Evolutionary conservation across 2,329 filamentous ascomycete genomes (phyloP).

Genomic region (Cucurbitaria berberidis): DNA sequence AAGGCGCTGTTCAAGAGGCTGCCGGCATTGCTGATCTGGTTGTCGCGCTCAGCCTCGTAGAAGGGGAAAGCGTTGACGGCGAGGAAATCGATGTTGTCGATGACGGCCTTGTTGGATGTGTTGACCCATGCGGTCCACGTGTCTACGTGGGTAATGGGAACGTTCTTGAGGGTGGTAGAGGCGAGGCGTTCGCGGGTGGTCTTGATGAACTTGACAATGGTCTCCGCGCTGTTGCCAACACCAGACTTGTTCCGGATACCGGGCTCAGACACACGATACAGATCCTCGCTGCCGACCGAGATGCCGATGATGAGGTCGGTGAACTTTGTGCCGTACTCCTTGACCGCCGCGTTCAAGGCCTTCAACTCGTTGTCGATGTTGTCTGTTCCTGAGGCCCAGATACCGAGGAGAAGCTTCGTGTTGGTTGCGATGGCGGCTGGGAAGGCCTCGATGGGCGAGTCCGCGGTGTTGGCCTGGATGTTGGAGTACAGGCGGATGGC

Average conservation of each 20-base stretch:
- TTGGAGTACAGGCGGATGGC: slow-evolving; percentile 75
- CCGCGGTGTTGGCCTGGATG: slow-evolving; percentile 69
- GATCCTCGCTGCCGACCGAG: slow-evolving; percentile 48
- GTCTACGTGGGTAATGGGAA: slow-evolving; percentile 53
- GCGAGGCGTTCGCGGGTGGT: slow-evolving; percentile 57
- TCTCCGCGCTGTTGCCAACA: slow-evolving; percentile 66
- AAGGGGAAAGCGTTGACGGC: slow-evolving; percentile 48
- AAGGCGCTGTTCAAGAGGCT: slow-evolving; percentile 40
- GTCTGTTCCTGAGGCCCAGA: slow-evolving; percentile 61
- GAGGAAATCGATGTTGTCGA: slow-evolving; percentile 46
- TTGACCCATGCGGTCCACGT: slow-evolving; percentile 48
- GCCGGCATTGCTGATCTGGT: slow-evolving; percentile 51
- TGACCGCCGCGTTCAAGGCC: slow-evolving; percentile 40
- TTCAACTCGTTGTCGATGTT: slow-evolving; percentile 45
- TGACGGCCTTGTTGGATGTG: slow-evolving; percentile 42
- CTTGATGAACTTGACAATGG: slow-evolving; percentile 65
- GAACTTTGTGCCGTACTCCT: slow-evolving; percentile 57
- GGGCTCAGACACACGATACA: slow-evolving; percentile 74
- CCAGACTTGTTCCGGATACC: slow-evolving; percentile 69
- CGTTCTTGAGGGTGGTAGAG: slow-evolving; percentile 63
- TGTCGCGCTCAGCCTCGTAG: slow-evolving; percentile 43
- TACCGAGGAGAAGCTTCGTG: slow-evolving; percentile 46
- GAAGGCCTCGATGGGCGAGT: slow-evolving; percentile 64
- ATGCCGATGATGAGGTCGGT: slow-evolving; percentile 50
- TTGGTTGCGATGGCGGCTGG: slow-evolving; percentile 44